Evolutionary conservation across 345 rosid species (phyloP).

Genomic region (Hirschfeldia incana): DNA sequence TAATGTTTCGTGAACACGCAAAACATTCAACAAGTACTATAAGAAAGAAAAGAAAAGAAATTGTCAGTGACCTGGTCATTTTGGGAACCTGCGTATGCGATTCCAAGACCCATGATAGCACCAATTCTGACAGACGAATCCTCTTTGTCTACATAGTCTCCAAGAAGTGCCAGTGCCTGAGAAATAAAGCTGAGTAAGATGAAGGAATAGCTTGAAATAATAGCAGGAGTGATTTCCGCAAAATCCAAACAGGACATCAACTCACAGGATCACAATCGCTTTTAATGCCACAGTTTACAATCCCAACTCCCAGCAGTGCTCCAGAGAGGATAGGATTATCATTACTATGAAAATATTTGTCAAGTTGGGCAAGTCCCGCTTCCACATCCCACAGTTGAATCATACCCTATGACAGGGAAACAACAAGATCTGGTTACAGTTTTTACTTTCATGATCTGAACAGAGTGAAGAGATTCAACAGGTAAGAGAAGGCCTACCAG

Average conservation of each 20-base stretch:
- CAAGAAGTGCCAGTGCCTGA: constrained; percentile 89
- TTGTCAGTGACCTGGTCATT: constrained; percentile 58
- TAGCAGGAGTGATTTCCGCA: not conserved
- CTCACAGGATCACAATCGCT: constrained; percentile 96
- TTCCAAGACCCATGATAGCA: constrained; percentile 95
- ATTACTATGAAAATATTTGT: constrained; percentile 84
- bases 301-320: constrained; percentile 91
- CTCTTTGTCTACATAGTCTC: constrained; percentile 71
- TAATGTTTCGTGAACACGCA: not conserved
- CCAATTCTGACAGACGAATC: constrained; percentile 87
- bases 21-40: constrained; percentile 18
- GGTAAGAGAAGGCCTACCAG: constrained; percentile 49
- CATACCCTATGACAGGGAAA: constrained; percentile 65
- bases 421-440: constrained; percentile 6
- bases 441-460: not conserved
- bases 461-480: not conserved
- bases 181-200: constrained; percentile 36
- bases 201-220: not conserved
- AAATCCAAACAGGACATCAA: constrained; percentile 20
- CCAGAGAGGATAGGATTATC: constrained; percentile 89
- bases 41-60: constrained; percentile 3
- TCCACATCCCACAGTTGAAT: constrained; percentile 96
- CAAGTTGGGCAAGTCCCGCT: constrained; percentile 86
- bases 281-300: constrained; percentile 78
- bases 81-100: constrained; percentile 91